Percentiles rank a stretch among this genome's conserved stretches.
Conservation (phyloP, 768 basidiomycete genomes). For the Trametes coccinea region DNA sequence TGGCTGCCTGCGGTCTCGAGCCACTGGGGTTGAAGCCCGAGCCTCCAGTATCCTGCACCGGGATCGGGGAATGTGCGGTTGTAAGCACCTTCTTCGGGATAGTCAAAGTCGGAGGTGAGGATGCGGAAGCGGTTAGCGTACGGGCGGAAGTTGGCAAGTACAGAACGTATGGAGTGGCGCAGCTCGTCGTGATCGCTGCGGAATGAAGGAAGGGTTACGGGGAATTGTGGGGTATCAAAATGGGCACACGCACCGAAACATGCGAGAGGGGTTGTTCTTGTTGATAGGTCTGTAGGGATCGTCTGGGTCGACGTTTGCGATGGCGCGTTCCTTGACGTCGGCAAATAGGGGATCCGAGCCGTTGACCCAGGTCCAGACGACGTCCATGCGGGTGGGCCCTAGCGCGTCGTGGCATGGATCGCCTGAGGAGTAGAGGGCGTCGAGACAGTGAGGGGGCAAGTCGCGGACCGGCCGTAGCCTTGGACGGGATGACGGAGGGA, state of each 20-base stretch:
- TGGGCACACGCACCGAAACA: slow-evolving; percentile 26
- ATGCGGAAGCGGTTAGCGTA: slow-evolving; percentile 35
- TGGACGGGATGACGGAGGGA: slow-evolving; percentile 7
- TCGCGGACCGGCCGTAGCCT: slow-evolving; percentile 23
- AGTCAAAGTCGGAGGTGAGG: slow-evolving; percentile 37
- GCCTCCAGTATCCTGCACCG: slow-evolving; percentile 25
- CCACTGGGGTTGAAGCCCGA: slow-evolving; percentile 45
- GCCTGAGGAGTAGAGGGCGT: slow-evolving; percentile 26
- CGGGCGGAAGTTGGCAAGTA: slow-evolving; percentile 31
- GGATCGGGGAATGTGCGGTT: slow-evolving; percentile 12
- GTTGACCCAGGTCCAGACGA: slow-evolving; percentile 37
- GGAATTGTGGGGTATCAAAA: not conserved
- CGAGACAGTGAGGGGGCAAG: slow-evolving; percentile 25
- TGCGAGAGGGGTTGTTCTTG: slow-evolving; percentile 22
- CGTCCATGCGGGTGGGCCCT: slow-evolving; percentile 27
- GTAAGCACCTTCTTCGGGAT: slow-evolving; percentile 22
- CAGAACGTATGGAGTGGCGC: slow-evolving; percentile 38
- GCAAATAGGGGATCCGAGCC: slow-evolving; percentile 31
- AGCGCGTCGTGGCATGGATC: slow-evolving; percentile 21
- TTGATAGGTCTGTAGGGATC: slow-evolving; percentile 28
- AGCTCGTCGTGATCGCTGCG: slow-evolving; percentile 40
- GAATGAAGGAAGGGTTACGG: not conserved
- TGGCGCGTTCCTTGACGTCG: slow-evolving; percentile 19
- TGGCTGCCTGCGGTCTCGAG: slow-evolving; percentile 28
- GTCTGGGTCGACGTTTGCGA: slow-evolving; percentile 9